These are phyloP conservation scores for Phytophthora aleatoria DNA, from an alignment of 352 stramenopile genomes.

Conservation along the genomic window DNA sequence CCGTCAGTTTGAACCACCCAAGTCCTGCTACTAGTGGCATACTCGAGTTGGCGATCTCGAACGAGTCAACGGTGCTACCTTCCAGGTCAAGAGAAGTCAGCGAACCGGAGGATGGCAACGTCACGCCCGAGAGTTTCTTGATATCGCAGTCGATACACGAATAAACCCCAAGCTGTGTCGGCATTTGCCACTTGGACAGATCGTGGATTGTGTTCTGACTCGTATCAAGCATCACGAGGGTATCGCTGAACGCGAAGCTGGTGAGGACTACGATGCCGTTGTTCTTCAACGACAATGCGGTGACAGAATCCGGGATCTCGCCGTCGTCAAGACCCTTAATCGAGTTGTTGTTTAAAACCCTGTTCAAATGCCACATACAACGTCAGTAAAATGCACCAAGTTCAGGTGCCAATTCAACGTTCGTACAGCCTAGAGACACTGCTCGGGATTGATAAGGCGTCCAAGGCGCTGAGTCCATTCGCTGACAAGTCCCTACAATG, in stretches of 20 bases:
- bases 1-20: slow-evolving; percentile 20
- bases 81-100: slow-evolving; percentile 34
- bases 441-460: slow-evolving; percentile 31
- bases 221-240: slow-evolving; percentile 30
- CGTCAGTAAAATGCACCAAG: slow-evolving; percentile 1
- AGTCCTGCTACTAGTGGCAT: slow-evolving; percentile 22
- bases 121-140: slow-evolving; percentile 33
- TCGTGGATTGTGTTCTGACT: slow-evolving; percentile 35
- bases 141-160: slow-evolving; percentile 38
- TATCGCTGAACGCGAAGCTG: slow-evolving; percentile 33
- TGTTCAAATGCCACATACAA: slow-evolving; percentile 5
- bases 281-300: slow-evolving; percentile 31
- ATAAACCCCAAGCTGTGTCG: slow-evolving; percentile 34
- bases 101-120: slow-evolving; percentile 28
- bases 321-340: slow-evolving; percentile 18
- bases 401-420: neutral
- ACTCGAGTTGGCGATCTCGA: slow-evolving; percentile 33
- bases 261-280: slow-evolving; percentile 31
- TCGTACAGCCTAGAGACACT: slow-evolving; percentile 34
- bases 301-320: slow-evolving; percentile 32
- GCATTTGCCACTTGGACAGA: slow-evolving; percentile 42
- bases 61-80: slow-evolving; percentile 32
- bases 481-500: slow-evolving; percentile 31
- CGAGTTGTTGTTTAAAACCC: slow-evolving; percentile 34
- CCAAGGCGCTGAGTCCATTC: slow-evolving; percentile 34